Conservation (phyloP, 2,329 filamentous ascomycete species). For the Aspergillus piperis region DNA sequence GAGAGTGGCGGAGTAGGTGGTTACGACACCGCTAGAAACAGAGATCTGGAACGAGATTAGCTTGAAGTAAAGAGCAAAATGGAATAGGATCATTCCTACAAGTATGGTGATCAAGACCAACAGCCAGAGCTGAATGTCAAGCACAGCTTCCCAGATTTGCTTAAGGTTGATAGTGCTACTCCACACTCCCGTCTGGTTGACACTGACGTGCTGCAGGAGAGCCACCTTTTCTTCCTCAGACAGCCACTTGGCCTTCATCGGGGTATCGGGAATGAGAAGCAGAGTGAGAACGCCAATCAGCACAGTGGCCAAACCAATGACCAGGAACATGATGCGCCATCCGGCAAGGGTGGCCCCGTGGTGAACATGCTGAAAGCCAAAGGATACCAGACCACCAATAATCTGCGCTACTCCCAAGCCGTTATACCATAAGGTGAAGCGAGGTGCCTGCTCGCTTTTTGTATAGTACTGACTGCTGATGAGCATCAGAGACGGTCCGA, state of each 20-base stretch:
- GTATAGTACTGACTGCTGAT: conserved; percentile 63
- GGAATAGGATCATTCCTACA: not conserved
- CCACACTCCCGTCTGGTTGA: conserved; percentile 55
- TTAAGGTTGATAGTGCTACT: conserved; percentile 51
- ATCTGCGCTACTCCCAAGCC: conserved; percentile 60
- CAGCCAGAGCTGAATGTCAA: conserved; percentile 50
- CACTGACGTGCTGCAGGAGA: conserved; percentile 45
- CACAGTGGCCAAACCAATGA: conserved; percentile 47
- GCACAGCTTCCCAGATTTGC: conserved; percentile 51
- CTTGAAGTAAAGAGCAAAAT: not conserved
- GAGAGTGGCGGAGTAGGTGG: conserved; percentile 49
- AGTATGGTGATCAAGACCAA: conserved; percentile 32
- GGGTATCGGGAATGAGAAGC: conserved; percentile 38
- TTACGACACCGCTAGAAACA: conserved; percentile 46
- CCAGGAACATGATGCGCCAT: conserved; percentile 53
- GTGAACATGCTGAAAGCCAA: conserved; percentile 53
- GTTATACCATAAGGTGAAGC: conserved; percentile 63
- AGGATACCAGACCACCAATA: conserved; percentile 39
- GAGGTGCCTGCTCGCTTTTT: conserved; percentile 58
- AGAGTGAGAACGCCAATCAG: conserved; percentile 41
- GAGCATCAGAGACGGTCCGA: conserved; percentile 62
- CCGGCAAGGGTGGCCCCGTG: conserved; percentile 32
- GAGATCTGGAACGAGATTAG: conserved; percentile 4
- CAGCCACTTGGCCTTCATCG: conserved; percentile 20
- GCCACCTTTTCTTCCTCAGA: conserved; percentile 41